Evolutionary conservation across 257 asterid genomes (phyloP).

Genomic region (Capsicum rhomboideum): DNA sequence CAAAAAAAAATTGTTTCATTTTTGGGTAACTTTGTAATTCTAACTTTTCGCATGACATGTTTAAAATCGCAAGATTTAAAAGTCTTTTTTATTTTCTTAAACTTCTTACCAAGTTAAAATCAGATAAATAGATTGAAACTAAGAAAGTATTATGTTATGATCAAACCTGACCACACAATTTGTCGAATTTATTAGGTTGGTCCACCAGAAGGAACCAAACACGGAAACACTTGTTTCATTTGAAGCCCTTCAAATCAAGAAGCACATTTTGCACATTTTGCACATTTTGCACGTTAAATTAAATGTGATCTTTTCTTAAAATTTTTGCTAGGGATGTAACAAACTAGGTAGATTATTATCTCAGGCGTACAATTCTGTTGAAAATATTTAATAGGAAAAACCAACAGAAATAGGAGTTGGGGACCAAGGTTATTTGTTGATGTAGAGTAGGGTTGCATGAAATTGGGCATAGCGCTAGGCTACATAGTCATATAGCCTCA

Average conservation of each 20-base stretch:
- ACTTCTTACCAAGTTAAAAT: no score
- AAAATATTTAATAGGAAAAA: neutral
- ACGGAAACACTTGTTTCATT: neutral
- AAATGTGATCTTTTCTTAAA: neutral
- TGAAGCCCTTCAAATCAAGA: neutral
- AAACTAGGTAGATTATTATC: neutral
- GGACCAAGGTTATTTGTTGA: neutral
- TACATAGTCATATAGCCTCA: neutral
- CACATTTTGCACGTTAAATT: neutral
- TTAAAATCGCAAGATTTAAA: no score
- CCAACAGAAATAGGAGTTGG: neutral
- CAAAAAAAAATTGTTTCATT: no score
- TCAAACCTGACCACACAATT: neutral
- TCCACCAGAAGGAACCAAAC: neutral
- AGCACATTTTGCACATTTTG: neutral
- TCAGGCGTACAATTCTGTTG: neutral
- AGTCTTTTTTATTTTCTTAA: neutral
- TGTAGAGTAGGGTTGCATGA: neutral
- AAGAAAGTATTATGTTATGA: neutral
- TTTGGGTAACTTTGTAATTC: no score
- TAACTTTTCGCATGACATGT: no score
- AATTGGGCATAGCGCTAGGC: neutral
- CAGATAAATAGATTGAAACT: no score
- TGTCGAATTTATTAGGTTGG: no score
- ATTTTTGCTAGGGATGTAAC: neutral